Conservation (phyloP, 768 basidiomycete species). For the Cystobasidium onofrii region DNA sequence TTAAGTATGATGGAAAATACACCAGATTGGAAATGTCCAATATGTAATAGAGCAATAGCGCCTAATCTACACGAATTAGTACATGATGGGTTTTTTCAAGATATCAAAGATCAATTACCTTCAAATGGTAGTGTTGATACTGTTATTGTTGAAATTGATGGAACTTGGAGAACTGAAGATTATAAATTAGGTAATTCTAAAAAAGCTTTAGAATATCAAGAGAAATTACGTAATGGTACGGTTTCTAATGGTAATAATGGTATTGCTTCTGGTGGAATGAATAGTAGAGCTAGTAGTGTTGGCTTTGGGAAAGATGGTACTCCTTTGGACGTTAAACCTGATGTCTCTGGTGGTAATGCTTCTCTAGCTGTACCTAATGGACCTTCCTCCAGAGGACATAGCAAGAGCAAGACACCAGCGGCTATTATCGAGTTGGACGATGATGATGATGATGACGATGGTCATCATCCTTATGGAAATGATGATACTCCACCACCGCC, state of each 20-base stretch:
- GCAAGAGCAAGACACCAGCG: conserved; percentile 42
- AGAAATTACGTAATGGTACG: conserved; percentile 13
- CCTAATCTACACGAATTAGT: conserved; percentile 64
- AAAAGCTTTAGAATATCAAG: conserved; percentile 52
- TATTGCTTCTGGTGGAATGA: not conserved
- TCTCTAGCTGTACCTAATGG: conserved; percentile 20
- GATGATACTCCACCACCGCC: not conserved
- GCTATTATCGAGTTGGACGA: conserved; percentile 1
- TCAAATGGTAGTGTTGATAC: conserved; percentile 67
- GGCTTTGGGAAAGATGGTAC: not conserved
- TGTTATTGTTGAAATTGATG: conserved; percentile 85
- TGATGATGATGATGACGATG: conserved; percentile 28
- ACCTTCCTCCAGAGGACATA: conserved; percentile 36
- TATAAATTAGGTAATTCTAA: conserved; percentile 66
- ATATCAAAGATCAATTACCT: conserved; percentile 67
- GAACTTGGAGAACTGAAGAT: conserved; percentile 90
- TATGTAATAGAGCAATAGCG: conserved; percentile 72
- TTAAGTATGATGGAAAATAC: conserved; percentile 91
- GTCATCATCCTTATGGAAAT: conserved; percentile 3
- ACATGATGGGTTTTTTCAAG: conserved; percentile 84
- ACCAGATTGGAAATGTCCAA: conserved; percentile 90
- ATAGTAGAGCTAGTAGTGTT: conserved; percentile 5
- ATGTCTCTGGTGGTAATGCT: conserved; percentile 30
- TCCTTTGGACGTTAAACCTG: not conserved
- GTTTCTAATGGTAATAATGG: not conserved